Conservation (phyloP, 129 eudicot species). For the Artemisia annua region DNA sequence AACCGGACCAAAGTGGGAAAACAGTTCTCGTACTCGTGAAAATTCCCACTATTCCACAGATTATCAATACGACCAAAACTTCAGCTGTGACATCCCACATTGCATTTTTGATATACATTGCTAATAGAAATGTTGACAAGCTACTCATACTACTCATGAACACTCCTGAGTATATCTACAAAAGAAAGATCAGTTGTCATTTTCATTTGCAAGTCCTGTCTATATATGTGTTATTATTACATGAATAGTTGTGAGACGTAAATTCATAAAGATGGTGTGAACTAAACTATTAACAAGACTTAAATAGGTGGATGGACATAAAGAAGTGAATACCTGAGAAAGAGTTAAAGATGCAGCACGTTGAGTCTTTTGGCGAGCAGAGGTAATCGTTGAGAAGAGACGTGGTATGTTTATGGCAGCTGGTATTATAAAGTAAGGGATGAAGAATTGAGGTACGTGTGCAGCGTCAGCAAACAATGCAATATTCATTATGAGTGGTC, state of each 20-base stretch:
- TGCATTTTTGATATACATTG: constrained; percentile 48
- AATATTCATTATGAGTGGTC: constrained; percentile 51
- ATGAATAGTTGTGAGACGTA: no score
- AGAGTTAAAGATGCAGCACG: constrained; percentile 55
- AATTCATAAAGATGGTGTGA: no score
- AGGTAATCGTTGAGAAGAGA: constrained; percentile 37
- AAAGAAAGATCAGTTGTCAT: neutral
- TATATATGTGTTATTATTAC: no score
- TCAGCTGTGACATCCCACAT: constrained; percentile 73
- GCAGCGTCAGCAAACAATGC: constrained; percentile 41
- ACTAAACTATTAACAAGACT: no score
- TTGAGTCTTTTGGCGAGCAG: constrained; percentile 52
- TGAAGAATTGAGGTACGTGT: constrained; percentile 49
- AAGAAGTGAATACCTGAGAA: constrained; percentile 46
- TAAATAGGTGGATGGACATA: neutral
- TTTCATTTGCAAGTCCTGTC: neutral
- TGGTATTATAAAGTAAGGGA: constrained; percentile 61
- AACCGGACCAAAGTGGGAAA: constrained; percentile 64
- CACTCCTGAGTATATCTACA: constrained; percentile 66
- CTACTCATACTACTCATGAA: constrained; percentile 64
- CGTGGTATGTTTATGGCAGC: constrained; percentile 48
- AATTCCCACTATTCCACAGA: constrained; percentile 50
- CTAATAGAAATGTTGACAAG: constrained; percentile 45
- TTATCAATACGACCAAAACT: constrained; percentile 56
- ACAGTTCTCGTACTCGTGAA: constrained; percentile 46